These are phyloP conservation scores for Thalassiosira livingstoniorum DNA, from an alignment of 352 stramenopile species.

Conservation along the genomic window DNA sequence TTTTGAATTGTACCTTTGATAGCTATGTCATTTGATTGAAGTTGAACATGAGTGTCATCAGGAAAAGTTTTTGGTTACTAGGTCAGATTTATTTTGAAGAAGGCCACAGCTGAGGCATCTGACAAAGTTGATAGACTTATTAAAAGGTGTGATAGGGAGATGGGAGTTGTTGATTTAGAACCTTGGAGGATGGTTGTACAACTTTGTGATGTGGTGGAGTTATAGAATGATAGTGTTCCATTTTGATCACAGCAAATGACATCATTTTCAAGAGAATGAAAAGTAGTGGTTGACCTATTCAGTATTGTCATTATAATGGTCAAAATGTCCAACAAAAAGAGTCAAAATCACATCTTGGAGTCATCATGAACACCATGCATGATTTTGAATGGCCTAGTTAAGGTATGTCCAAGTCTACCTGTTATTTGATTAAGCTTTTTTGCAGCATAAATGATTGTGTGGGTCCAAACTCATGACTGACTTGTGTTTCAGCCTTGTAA, in stretches of 20 bases:
- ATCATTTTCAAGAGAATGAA: no score
- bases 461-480: no score
- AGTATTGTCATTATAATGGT: neutral
- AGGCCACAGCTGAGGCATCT: conserved; percentile 26
- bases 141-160: conserved; percentile 11
- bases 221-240: conserved; percentile 31
- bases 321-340: no score
- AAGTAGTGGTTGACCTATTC: conserved; percentile 2
- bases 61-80: neutral
- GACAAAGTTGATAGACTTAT: conserved; percentile 7
- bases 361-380: conserved; percentile 15
- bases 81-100: conserved; percentile 19
- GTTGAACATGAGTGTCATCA: neutral
- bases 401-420: conserved; percentile 10
- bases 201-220: conserved; percentile 24
- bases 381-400: conserved; percentile 14
- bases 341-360: no score
- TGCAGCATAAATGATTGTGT: no score
- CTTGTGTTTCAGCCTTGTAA: conserved; percentile 41
- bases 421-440: conserved; percentile 8
- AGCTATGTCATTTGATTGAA: no score
- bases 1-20: conserved; percentile 16
- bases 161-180: conserved; percentile 20
- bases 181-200: no score
- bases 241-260: no score